phyloP scores from a whole-genome alignment of 352 stramenopile species.

The Elongisporangium undulatum region DNA sequence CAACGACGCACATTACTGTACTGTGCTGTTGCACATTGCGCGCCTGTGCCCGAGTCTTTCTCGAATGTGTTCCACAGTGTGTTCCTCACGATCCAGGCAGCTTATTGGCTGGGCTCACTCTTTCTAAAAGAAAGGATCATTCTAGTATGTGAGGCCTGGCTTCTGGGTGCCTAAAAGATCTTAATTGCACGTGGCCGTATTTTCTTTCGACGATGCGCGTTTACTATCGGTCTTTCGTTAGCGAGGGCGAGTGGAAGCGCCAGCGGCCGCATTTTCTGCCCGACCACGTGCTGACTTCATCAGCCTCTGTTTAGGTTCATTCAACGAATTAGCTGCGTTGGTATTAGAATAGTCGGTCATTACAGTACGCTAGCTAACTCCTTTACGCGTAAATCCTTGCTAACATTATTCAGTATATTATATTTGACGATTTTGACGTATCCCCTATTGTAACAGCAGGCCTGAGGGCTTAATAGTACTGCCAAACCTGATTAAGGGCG shows the following conservation, averaged over 20 bases:
- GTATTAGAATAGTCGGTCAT: neutral
- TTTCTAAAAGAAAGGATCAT: no score
- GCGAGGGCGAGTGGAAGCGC: neutral
- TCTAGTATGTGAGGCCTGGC: no score
- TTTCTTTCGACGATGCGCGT: neutral
- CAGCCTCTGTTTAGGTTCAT: neutral
- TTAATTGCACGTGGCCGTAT: neutral
- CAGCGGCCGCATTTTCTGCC: no score
- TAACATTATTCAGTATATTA: no score
- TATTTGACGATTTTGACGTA: no score
- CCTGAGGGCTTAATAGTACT: neutral
- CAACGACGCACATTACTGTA: no score
- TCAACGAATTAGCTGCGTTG: neutral
- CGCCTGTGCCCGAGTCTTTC: no score
- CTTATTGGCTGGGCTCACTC: no score
- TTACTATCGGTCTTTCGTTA: neutral
- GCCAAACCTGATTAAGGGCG: neutral
- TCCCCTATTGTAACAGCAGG: no score
- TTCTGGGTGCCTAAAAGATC: neutral
- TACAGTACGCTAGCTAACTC: neutral
- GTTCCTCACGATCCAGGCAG: no score
- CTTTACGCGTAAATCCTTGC: neutral
- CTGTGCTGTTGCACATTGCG: no score
- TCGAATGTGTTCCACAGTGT: no score
- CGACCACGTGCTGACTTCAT: neutral